A percentile compares a stretch with the other conserved stretches of the same genome.
These are phyloP conservation scores for Parathielavia hyrcaniae DNA, from an alignment of 495 filamentous ascomycete species.

Conservation along the genomic window DNA sequence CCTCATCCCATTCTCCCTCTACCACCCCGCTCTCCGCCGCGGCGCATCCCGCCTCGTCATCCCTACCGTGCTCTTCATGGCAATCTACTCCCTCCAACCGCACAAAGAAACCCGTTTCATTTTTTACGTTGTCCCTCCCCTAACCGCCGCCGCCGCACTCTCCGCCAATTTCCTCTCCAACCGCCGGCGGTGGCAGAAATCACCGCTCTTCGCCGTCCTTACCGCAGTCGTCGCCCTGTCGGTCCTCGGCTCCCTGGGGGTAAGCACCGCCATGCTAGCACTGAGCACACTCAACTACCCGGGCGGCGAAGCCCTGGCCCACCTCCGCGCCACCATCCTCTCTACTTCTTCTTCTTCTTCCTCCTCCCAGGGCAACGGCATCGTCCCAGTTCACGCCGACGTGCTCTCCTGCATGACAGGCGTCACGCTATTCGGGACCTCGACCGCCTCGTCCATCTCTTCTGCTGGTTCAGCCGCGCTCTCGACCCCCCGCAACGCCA, in stretches of 20 bases:
- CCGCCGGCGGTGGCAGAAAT: slow-evolving; percentile 50
- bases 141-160: slow-evolving; percentile 72
- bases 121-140: slow-evolving; percentile 72
- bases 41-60: slow-evolving; percentile 50
- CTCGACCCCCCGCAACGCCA: too few relatives aligned
- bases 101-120: slow-evolving; percentile 98
- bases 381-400: slow-evolving; percentile 63
- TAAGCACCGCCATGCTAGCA: slow-evolving; percentile 59
- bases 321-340: slow-evolving; percentile 48
- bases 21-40: slow-evolving; percentile 40
- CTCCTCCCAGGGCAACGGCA: slow-evolving; percentile 29
- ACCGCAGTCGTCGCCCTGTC: slow-evolving; percentile 51
- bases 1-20: slow-evolving; percentile 60
- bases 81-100: slow-evolving; percentile 74
- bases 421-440: slow-evolving; percentile 70
- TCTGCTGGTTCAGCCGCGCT: neutral
- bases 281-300: slow-evolving; percentile 80
- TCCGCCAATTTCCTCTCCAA: slow-evolving; percentile 68
- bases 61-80: slow-evolving; percentile 65
- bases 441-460: slow-evolving; percentile 13
- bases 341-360: too few relatives aligned
- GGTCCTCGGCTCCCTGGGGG: slow-evolving; percentile 51
- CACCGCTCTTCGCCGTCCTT: slow-evolving; percentile 48
- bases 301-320: slow-evolving; percentile 63
- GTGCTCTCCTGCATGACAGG: slow-evolving; percentile 91